phyloP scores from a whole-genome alignment of 352 stramenopile genomes.

The Pythium volutum region DNA sequence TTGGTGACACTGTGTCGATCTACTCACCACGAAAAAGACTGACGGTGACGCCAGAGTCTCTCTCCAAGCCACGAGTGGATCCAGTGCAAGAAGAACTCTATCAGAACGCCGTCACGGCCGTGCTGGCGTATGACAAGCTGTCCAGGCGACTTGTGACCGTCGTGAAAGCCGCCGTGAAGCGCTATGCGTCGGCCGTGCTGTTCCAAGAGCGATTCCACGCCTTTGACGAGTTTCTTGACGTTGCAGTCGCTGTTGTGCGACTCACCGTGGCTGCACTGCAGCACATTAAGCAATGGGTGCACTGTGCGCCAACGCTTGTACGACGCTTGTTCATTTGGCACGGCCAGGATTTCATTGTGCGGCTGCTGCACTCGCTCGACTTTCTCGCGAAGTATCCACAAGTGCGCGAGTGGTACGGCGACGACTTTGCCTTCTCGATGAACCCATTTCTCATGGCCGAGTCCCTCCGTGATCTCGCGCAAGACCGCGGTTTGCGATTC shows the following conservation, averaged over 20 bases:
- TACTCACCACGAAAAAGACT: conserved; percentile 3
- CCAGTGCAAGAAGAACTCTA: conserved; percentile 31
- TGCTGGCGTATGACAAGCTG: conserved; percentile 43
- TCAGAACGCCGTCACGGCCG: conserved; percentile 23
- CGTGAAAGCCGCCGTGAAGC: not conserved
- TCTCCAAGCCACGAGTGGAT: not conserved
- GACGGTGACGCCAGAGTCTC: not conserved
- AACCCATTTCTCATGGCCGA: conserved; percentile 62
- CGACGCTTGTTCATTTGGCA: conserved; percentile 48
- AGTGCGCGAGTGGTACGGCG: conserved; percentile 63
- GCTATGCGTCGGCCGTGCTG: conserved; percentile 37
- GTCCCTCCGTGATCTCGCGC: conserved; percentile 46
- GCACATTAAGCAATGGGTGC: conserved; percentile 38
- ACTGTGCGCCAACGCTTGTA: not conserved
- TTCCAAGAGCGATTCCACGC: conserved; percentile 64
- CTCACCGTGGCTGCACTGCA: conserved; percentile 36
- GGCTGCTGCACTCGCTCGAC: conserved; percentile 49
- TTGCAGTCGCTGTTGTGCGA: conserved; percentile 32
- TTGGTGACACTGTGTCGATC: not conserved
- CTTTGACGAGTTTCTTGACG: conserved; percentile 44
- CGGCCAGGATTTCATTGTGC: conserved; percentile 42
- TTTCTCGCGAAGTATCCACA: conserved; percentile 33
- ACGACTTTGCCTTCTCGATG: conserved; percentile 65
- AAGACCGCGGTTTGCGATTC: conserved; percentile 34
- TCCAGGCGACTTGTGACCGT: conserved; percentile 17